Base-by-base conservation (phyloP, 176 grass and related monocot species). In the Musa troglodytarum region DNA sequence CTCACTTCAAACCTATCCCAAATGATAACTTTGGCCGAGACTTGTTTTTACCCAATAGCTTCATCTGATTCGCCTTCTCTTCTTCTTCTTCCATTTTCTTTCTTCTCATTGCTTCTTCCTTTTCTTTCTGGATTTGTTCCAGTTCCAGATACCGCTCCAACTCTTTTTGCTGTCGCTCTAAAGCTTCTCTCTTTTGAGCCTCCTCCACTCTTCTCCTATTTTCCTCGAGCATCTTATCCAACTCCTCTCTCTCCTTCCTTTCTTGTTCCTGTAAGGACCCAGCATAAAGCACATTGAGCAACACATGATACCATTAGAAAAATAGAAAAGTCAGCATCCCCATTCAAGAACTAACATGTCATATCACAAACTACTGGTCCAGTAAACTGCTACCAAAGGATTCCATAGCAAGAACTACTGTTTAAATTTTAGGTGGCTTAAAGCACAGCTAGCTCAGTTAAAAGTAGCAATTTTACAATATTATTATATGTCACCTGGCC, bases 21-120 rank as follows among this genome's bases (percentile, higher is more conserved):
- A 98, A 98, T 17, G 90, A 93, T 59, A 98, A 72, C 78, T 98
- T 98, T 0, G 95, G 90, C 17, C 95, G 88, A 0, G 88, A 89
- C 54, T 98, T 93, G 77, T 93, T 98, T 79, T 98, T 93, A 78
- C 95, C 95, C 74, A 98, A 74, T 68, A 93, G 80, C 84, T 98
- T 98, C 82, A 91, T 93, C 80, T 98, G 90, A 68, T 87, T 93
- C 66, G 92, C 88, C 82, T 64, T 91, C 78, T 93, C 82, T 82
- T 91, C 86, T 73, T 93, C 86, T 76, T 98, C 95, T 74, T 93
- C 90, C 90, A 79, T 89, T 63, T 85, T 84, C 77, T 91, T 98
- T 75, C 79, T 89, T 59, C 87, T 85, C 90, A 89, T 82, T 54
- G 88, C 84, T 83, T 93, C 90, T 82, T 98, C 95, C 83, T 86